Percentiles rank a stretch among this genome's conserved stretches.
Evolutionary conservation across 2,329 filamentous ascomycete species (phyloP).

Genomic region (Fulvia fulva): DNA sequence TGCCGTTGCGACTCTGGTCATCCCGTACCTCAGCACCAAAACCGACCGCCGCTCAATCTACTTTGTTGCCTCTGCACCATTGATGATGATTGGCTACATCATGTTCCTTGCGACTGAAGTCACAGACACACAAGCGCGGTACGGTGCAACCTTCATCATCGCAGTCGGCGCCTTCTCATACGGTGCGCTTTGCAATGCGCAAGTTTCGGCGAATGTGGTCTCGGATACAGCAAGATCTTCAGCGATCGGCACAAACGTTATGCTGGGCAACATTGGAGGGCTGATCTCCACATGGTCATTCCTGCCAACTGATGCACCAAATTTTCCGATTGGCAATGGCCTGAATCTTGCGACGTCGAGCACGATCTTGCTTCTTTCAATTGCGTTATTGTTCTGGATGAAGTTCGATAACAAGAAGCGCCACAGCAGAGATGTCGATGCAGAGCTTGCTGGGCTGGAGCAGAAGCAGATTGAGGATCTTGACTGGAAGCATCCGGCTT

Average conservation of each 20-base stretch:
- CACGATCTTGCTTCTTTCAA: slow-evolving; percentile 52
- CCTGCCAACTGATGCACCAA: slow-evolving; percentile 58
- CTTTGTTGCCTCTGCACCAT: slow-evolving; percentile 56
- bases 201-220: slow-evolving; percentile 66
- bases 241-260: slow-evolving; percentile 64
- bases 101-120: slow-evolving; percentile 59
- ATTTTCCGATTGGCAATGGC: slow-evolving; percentile 69
- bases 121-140: slow-evolving; percentile 51
- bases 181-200: slow-evolving; percentile 63
- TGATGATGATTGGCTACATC: slow-evolving; percentile 66
- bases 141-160: slow-evolving; percentile 68
- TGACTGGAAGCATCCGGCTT: slow-evolving; percentile 64
- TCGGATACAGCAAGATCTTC: slow-evolving; percentile 65
- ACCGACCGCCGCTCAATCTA: slow-evolving; percentile 58
- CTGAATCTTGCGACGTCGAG: slow-evolving; percentile 62
- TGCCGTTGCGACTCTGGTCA: slow-evolving; percentile 60
- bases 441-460: slow-evolving; percentile 52
- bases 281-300: slow-evolving; percentile 31
- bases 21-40: slow-evolving; percentile 60
- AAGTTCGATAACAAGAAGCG: slow-evolving; percentile 58
- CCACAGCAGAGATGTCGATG: slow-evolving; percentile 52
- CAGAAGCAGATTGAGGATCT: slow-evolving; percentile 55
- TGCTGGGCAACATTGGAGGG: slow-evolving; percentile 69
- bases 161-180: slow-evolving; percentile 60
- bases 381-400: slow-evolving; percentile 57